Percentiles rank a stretch among this genome's conserved stretches.
These are phyloP conservation scores for Durotheca rogersii DNA, from an alignment of 495 filamentous ascomycete genomes.

Conservation along the genomic window DNA sequence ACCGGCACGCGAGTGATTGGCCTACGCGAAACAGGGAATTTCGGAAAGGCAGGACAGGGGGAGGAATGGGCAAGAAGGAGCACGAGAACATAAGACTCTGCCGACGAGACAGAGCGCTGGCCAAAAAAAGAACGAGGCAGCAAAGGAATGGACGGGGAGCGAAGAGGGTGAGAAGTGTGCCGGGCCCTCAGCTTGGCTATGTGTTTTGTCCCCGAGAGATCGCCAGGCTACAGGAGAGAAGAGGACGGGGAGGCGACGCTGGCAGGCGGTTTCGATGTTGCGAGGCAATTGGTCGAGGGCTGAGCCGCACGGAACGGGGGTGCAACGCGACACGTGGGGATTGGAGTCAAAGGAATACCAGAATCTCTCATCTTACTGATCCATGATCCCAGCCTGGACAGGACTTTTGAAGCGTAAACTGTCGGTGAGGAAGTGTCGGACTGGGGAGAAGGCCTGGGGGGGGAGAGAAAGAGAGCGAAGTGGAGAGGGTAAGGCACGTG, in stretches of 20 bases:
- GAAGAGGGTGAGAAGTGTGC: no score
- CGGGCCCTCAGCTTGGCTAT: no score
- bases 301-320: slow-evolving; percentile 16
- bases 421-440: slow-evolving; percentile 17
- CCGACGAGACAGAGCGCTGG: not conserved
- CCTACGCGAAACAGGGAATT: slow-evolving; percentile 2
- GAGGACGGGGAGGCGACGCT: not conserved
- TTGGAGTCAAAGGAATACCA: slow-evolving; percentile 17
- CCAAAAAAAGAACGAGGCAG: no score
- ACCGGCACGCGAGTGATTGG: slow-evolving; percentile 7
- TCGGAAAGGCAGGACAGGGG: not conserved
- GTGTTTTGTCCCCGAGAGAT: slow-evolving; percentile 9
- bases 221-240: slow-evolving; percentile 7
- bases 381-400: slow-evolving; percentile 14
- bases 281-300: slow-evolving; percentile 19
- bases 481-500: not conserved
- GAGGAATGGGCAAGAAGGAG: not conserved
- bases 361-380: slow-evolving; percentile 28
- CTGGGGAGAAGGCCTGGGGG: not conserved
- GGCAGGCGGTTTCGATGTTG: no score
- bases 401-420: slow-evolving; percentile 17
- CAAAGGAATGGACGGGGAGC: not conserved
- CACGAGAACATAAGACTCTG: not conserved
- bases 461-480: not conserved
- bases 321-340: slow-evolving; percentile 28